Evolutionary conservation across 2,329 filamentous ascomycete genomes (phyloP).

Genomic region (Colletotrichum godetiae): DNA sequence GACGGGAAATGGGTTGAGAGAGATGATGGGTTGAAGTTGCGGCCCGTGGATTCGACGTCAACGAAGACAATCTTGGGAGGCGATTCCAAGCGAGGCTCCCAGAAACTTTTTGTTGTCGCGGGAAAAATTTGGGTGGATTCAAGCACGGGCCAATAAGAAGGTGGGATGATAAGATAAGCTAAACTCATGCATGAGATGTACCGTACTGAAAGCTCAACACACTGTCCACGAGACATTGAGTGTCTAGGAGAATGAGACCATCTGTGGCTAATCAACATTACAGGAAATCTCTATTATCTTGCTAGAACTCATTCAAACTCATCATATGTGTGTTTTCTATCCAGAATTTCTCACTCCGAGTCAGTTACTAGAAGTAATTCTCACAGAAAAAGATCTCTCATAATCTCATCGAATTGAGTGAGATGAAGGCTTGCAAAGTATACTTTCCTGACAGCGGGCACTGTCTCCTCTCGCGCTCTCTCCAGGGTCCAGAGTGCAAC

Average conservation of each 20-base stretch:
- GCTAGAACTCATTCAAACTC: not conserved
- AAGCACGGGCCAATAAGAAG: conserved; percentile 20
- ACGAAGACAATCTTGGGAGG: conserved; percentile 12
- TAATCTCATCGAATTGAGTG: not conserved
- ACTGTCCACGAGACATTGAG: conserved; percentile 1
- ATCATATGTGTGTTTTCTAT: too few relatives aligned
- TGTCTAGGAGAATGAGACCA: not conserved
- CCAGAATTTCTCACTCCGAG: too few relatives aligned
- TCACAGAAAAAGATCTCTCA: too few relatives aligned
- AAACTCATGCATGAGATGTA: not conserved
- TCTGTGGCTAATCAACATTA: not conserved
- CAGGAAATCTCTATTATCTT: not conserved
- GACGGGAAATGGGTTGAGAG: not conserved
- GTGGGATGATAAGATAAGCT: conserved; percentile 35
- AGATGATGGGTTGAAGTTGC: conserved; percentile 23
- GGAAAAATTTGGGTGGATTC: conserved; percentile 32
- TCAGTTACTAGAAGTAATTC: too few relatives aligned
- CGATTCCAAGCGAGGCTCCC: conserved; percentile 9
- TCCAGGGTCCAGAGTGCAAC: conserved; percentile 28
- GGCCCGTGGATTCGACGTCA: conserved; percentile 11
- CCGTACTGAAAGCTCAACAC: not conserved
- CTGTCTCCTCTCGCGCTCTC: conserved; percentile 10
- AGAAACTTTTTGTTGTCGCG: conserved; percentile 35
- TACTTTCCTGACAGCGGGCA: conserved; percentile 14
- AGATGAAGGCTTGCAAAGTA: not conserved